These are phyloP conservation scores for Paecilomyces sp. DNA, from an alignment of 2,329 filamentous ascomycete species.

Conservation along the genomic window DNA sequence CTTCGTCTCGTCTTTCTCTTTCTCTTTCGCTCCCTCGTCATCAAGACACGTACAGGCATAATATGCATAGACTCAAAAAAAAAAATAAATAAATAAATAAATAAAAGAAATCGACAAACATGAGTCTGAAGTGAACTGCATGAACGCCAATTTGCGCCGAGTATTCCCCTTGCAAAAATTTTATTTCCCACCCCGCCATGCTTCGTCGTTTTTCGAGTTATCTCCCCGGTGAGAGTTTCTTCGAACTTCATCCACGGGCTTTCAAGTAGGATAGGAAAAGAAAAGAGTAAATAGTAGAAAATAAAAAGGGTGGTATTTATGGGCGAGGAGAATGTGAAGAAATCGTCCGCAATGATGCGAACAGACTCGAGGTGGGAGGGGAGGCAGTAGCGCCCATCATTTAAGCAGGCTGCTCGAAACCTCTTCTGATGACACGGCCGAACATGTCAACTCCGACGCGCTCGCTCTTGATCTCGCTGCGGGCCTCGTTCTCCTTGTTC, in stretches of 20 bases:
- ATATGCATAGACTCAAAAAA: neutral
- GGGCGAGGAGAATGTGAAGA: neutral
- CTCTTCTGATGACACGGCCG: constrained; percentile 65
- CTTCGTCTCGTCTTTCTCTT: neutral
- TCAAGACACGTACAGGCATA: neutral
- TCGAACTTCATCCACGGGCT: neutral
- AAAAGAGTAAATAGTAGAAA: neutral
- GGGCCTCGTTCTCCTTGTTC: constrained; percentile 96
- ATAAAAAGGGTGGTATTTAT: neutral
- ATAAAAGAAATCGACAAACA: neutral
- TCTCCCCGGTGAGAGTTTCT: neutral
- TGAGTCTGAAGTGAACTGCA: neutral
- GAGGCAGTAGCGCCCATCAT: neutral
- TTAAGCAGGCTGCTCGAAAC: constrained; percentile 74
- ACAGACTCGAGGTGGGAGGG: neutral
- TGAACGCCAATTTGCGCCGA: neutral
- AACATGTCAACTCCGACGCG: constrained; percentile 60
- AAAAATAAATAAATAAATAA: neutral
- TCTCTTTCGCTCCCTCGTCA: neutral
- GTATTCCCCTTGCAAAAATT: neutral
- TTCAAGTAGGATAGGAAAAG: neutral
- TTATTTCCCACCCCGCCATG: neutral
- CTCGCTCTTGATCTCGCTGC: constrained; percentile 91
- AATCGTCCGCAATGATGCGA: neutral
- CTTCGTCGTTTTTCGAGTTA: neutral